Evolutionary conservation across 2,329 filamentous ascomycete species (phyloP).

Genomic region (Pseudovirgaria hyperparasitica): DNA sequence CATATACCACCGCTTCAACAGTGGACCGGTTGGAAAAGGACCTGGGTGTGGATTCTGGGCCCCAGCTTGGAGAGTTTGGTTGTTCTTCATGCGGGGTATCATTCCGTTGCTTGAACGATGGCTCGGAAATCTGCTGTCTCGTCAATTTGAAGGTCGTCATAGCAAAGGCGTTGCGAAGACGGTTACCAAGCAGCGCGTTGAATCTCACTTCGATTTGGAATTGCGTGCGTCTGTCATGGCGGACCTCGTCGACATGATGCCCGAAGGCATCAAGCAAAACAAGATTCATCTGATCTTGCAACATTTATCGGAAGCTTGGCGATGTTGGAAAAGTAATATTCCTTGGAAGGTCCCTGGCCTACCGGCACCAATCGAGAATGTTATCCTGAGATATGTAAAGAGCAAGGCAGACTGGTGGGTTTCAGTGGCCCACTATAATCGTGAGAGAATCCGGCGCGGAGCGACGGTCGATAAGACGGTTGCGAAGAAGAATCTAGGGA

Average conservation of each 20-base stretch:
- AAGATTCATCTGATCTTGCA: constrained; percentile 97
- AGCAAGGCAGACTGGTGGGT: constrained; percentile 99
- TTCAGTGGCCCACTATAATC: constrained; percentile 96
- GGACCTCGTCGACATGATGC: constrained; percentile 99
- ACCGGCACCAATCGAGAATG: constrained; percentile 95
- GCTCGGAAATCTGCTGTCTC: constrained; percentile 90
- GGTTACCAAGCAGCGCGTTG: constrained; percentile 96
- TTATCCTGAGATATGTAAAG: constrained; percentile 96
- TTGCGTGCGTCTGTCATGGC: constrained; percentile 97
- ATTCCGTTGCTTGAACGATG: constrained; percentile 93
- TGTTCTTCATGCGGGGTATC: constrained; percentile 98
- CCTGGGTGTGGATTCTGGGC: constrained; percentile 99
- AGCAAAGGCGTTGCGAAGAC: constrained; percentile 99
- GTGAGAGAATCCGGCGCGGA: constrained; percentile 88
- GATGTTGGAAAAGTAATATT: constrained; percentile 99
- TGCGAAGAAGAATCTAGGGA: constrained; percentile 96
- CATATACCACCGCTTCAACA: constrained; percentile 98
- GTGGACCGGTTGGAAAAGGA: constrained; percentile 89
- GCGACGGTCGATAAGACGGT: constrained; percentile 99
- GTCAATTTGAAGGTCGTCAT: constrained; percentile 95
- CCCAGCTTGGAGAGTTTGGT: constrained; percentile 95
- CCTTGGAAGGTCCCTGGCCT: constrained; percentile 98
- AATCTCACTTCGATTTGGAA: constrained; percentile 96
- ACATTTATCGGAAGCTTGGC: constrained; percentile 94
- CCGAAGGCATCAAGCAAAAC: constrained; percentile 97